A percentile compares a stretch with the other conserved stretches of the same genome.
Evolutionary conservation across 2,329 filamentous ascomycete genomes (phyloP).

Genomic region (Botrytis fabae): DNA sequence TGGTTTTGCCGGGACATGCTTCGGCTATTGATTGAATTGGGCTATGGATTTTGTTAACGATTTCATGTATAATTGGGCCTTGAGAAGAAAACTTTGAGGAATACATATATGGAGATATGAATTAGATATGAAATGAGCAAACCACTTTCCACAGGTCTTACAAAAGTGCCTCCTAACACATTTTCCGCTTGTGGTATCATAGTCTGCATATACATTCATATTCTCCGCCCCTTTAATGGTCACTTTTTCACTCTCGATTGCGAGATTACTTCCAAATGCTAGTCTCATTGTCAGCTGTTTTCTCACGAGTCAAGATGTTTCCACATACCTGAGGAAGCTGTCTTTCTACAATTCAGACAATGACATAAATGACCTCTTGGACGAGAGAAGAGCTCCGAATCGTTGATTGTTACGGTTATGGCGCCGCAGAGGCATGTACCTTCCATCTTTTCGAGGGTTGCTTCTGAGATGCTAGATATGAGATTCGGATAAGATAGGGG

Average conservation of each 20-base stretch:
- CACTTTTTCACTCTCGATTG: slow-evolving; percentile 45
- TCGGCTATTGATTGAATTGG: slow-evolving; percentile 49
- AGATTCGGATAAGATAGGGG: not conserved
- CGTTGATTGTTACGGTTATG: slow-evolving; percentile 51
- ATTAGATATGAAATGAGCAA: slow-evolving; percentile 19
- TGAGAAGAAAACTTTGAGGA: too few species aligned
- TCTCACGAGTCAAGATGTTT: not conserved
- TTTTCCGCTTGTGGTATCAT: slow-evolving; percentile 49
- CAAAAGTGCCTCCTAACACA: slow-evolving; percentile 49
- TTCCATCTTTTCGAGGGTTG: slow-evolving; percentile 26
- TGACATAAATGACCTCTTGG: slow-evolving; percentile 51
- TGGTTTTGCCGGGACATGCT: slow-evolving; percentile 45
- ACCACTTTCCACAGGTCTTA: slow-evolving; percentile 47
- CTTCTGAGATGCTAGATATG: not conserved
- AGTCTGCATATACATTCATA: slow-evolving; percentile 48
- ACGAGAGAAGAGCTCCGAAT: slow-evolving; percentile 47
- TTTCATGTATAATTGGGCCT: not conserved
- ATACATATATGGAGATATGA: not conserved
- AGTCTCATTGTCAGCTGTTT: not conserved
- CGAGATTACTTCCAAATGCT: slow-evolving; percentile 33
- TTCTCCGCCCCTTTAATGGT: slow-evolving; percentile 43
- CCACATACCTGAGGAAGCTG: slow-evolving; percentile 6
- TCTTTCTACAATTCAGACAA: slow-evolving; percentile 46
- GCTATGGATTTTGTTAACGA: slow-evolving; percentile 35
- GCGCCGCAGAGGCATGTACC: slow-evolving; percentile 50